phyloP scores from a whole-genome alignment of 257 asterid genomes.

The Petrea volubilis region DNA sequence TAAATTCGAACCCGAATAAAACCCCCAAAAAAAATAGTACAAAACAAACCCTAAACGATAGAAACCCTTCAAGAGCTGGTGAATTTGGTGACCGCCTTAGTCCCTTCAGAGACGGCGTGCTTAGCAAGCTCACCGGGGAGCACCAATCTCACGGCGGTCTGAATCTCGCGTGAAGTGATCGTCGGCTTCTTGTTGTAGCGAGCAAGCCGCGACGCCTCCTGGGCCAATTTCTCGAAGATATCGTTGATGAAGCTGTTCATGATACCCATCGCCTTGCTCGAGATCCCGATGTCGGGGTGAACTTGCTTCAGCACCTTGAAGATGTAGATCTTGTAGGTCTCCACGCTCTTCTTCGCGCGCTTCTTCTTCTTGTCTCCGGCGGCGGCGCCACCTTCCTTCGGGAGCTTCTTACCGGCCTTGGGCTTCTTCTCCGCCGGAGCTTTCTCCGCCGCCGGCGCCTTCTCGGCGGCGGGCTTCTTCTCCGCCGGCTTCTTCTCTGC shows the following conservation, averaged over 20 bases:
- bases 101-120: constrained; percentile 71
- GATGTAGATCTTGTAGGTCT: constrained; percentile 76
- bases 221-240: constrained; percentile 65
- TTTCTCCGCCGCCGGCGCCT: constrained; percentile 39
- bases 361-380: constrained; percentile 65
- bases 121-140: constrained; percentile 66
- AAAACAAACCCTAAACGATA: not conserved
- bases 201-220: constrained; percentile 55
- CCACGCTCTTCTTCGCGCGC: constrained; percentile 49
- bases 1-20: not conserved
- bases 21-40: not conserved
- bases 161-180: constrained; percentile 66
- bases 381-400: constrained; percentile 33
- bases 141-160: constrained; percentile 64
- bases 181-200: constrained; percentile 73
- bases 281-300: constrained; percentile 65
- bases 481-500: constrained; percentile 34
- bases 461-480: constrained; percentile 42
- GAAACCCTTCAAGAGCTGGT: constrained; percentile 44
- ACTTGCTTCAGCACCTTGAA: constrained; percentile 72
- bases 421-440: constrained; percentile 33
- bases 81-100: constrained; percentile 73
- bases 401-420: constrained; percentile 40
- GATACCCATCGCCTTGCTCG: constrained; percentile 77
- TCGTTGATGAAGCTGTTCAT: constrained; percentile 77